Percentiles rank a stretch among this genome's conserved stretches.
These are phyloP conservation scores for Aspergillus calidoustus DNA, from an alignment of 2,329 filamentous ascomycete species.

Conservation along the genomic window DNA sequence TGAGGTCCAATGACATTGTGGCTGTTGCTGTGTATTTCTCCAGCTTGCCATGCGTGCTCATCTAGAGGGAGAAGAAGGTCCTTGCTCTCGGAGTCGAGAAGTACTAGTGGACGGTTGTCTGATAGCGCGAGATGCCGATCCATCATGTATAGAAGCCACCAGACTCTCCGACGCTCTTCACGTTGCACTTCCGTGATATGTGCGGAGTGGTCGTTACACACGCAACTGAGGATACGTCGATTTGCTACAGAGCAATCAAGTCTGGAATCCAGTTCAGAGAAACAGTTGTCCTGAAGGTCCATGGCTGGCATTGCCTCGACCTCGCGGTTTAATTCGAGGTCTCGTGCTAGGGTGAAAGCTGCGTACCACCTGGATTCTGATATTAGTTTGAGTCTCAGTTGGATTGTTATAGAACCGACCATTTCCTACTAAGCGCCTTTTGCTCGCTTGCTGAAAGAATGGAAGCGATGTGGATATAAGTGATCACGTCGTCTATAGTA, in stretches of 20 bases:
- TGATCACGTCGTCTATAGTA: slow-evolving; percentile 83
- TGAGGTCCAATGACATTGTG: slow-evolving; percentile 42
- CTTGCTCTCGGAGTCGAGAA: slow-evolving; percentile 86
- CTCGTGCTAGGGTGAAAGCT: slow-evolving; percentile 85
- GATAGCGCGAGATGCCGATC: slow-evolving; percentile 88
- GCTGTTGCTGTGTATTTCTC: slow-evolving; percentile 69
- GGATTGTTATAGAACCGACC: slow-evolving; percentile 49
- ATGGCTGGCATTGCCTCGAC: slow-evolving; percentile 50
- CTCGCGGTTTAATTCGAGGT: slow-evolving; percentile 85
- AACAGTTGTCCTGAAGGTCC: slow-evolving; percentile 35
- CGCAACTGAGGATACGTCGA: slow-evolving; percentile 39
- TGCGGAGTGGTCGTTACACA: slow-evolving; percentile 33
- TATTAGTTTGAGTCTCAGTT: background rate
- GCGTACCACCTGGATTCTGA: slow-evolving; percentile 70
- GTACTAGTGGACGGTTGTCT: slow-evolving; percentile 85
- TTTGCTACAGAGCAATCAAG: slow-evolving; percentile 44
- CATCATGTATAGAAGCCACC: slow-evolving; percentile 92
- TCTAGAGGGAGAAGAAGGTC: slow-evolving; percentile 84
- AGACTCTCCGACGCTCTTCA: slow-evolving; percentile 85
- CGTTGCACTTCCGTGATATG: slow-evolving; percentile 76
- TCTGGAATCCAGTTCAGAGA: slow-evolving; percentile 42
- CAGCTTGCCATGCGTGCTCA: slow-evolving; percentile 82
- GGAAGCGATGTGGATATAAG: slow-evolving; percentile 88
- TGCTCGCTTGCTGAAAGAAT: slow-evolving; percentile 93
- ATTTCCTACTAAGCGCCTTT: slow-evolving; percentile 85